Conservation (phyloP, 73 alveolate species). For the Blepharisma stoltei region DNA sequence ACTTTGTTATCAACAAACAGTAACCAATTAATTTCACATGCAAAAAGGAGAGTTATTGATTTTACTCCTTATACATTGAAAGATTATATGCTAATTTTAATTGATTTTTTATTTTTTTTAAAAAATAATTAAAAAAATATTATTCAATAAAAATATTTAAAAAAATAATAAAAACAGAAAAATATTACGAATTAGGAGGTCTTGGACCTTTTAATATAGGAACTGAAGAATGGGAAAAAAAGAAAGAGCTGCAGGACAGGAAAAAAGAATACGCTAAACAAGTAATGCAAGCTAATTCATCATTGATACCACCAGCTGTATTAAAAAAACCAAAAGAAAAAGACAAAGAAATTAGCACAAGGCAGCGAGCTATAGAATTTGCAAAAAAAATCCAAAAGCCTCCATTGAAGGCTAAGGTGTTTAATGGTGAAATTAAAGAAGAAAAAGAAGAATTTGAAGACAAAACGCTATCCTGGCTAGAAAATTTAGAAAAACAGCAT, state of each 20-base stretch:
- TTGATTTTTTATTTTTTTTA: too few relatives aligned
- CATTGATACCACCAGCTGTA: conserved; percentile 1
- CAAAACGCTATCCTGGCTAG: background rate
- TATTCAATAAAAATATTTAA: too few relatives aligned
- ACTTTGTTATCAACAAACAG: too few relatives aligned
- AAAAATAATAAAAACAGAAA: background rate
- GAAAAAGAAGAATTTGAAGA: too few relatives aligned
- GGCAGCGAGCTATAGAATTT: conserved; percentile 9
- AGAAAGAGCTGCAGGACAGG: background rate
- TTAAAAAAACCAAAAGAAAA: background rate
- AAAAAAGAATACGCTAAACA: background rate
- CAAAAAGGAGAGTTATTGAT: background rate
- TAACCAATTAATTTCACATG: too few relatives aligned
- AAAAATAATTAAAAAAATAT: too few relatives aligned
- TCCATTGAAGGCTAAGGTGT: background rate
- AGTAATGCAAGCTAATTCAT: conserved; percentile 9
- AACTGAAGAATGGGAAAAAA: conserved; percentile 10
- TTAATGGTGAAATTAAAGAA: too few relatives aligned
- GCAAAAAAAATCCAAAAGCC: conserved; percentile 5
- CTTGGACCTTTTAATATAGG: conserved; percentile 14
- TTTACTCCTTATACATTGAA: conserved; percentile 17
- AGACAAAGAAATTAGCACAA: conserved; percentile 7
- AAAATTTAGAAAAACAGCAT: conserved; percentile 23
- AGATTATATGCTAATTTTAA: too few relatives aligned
- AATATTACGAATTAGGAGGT: conserved; percentile 24